phyloP scores from a whole-genome alignment of 1,284 basidiomycete genomes.

The Cryptococcus sp. region DNA sequence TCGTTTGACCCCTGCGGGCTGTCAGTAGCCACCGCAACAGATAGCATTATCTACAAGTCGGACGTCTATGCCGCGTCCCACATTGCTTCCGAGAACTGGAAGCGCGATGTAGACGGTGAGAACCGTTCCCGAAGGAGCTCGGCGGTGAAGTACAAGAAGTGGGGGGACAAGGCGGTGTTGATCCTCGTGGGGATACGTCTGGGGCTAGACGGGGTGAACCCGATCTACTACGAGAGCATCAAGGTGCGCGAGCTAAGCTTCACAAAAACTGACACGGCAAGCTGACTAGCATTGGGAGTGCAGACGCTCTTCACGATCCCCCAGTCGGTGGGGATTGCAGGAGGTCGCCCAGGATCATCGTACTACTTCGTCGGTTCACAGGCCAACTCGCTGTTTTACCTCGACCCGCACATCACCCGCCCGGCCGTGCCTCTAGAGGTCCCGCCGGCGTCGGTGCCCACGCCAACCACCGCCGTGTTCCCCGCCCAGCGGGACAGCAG shows the following conservation, averaged over 20 bases:
- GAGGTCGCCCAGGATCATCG: slow-evolving; percentile 88
- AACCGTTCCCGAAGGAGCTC: slow-evolving; percentile 3
- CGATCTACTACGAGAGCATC: slow-evolving; percentile 88
- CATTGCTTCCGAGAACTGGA: slow-evolving; percentile 45
- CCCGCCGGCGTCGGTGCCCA: slow-evolving; percentile 50
- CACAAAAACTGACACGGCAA: not conserved
- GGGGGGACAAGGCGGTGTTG: slow-evolving; percentile 82
- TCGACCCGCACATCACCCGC: slow-evolving; percentile 90
- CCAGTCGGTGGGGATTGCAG: slow-evolving; percentile 92
- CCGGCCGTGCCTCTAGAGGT: slow-evolving; percentile 72
- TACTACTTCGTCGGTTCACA: slow-evolving; percentile 97
- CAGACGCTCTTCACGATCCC: slow-evolving; percentile 87
- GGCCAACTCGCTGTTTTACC: slow-evolving; percentile 84
- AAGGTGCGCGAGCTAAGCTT: slow-evolving; percentile 60
- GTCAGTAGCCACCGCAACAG: slow-evolving; percentile 76
- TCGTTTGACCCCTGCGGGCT: slow-evolving; percentile 76
- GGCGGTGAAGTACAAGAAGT: slow-evolving; percentile 42
- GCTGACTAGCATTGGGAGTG: not conserved
- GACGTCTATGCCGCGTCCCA: slow-evolving; percentile 81
- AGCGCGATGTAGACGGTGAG: not conserved
- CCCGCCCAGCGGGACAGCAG: no score
- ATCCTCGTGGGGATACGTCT: slow-evolving; percentile 82
- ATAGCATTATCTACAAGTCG: slow-evolving; percentile 77
- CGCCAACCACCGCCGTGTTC: not conserved
- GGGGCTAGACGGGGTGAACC: slow-evolving; percentile 89